Evolutionary conservation across 2,329 filamentous ascomycete species (phyloP), one percentile per base, ranked within the genome.

Genomic region (Geosmithia morbida): DNA sequence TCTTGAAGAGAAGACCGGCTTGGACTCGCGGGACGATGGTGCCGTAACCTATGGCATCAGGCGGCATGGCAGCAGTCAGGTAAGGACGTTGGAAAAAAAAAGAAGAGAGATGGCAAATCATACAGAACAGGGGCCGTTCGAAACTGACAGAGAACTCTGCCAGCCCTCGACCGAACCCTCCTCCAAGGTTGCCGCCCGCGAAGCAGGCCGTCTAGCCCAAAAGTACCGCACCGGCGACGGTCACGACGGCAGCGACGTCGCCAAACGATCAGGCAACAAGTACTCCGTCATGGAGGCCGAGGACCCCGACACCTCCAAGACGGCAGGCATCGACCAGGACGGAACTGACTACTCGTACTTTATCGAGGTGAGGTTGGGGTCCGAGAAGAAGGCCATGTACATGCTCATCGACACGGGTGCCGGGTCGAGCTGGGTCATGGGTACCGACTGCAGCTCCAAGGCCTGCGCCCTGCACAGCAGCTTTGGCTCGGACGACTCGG

Each of bases 361-460:
- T 54, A 62, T 78, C 42, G 61, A 77, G 56, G 74, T 74, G 16
- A 55, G 65, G 33, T 57, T 84, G 16, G 80, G 80, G 14, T 77
- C 78, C 3, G 61, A 66, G 14, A 61, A 63, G 41, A 76, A 73
- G 52, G 59, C 69, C 2, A 54, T 83, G 53, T 76, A 75, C 54
- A 75, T 84, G 72, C 69, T 83, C 22, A 64, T 83, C 49, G 80
- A 84, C 58, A 81, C 79, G 7, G 80, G 80, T 22, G 78, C 79
- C 40, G 75, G 75, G 19, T 87, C 85, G 49, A 87, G 82, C 13
- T 95, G 88, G 88, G 77, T 94, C 18, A 92, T 92, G 77, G 77
- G 81, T 29, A 69, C 77, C 16, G 66, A 72, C 48, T 95, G 88
- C 66, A 70, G 61, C 16, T 78, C 77, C 2, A 62, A 70, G 20